Percentiles rank a stretch among this genome's conserved stretches.
These are phyloP conservation scores for Mortierella sp. DNA, from an alignment of 371 early-diverging fungal genomes.

Conservation along the genomic window DNA sequence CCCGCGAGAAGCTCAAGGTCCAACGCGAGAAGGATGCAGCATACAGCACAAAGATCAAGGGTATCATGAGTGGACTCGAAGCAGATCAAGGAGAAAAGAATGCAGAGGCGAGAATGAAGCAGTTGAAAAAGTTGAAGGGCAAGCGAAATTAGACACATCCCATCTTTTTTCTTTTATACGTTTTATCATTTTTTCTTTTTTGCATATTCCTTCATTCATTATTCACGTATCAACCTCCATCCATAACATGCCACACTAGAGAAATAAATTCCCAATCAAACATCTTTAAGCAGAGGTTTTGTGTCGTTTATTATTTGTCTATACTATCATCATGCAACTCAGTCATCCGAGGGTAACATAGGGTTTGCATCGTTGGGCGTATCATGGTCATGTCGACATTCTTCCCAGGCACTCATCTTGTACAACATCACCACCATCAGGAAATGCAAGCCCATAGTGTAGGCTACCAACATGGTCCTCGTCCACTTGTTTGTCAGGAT, in stretches of 20 bases:
- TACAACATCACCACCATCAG: slow-evolving; percentile 82
- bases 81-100: slow-evolving; percentile 86
- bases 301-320: background rate
- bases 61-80: slow-evolving; percentile 84
- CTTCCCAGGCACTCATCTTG: slow-evolving; percentile 74
- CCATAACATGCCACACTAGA: slow-evolving; percentile 4
- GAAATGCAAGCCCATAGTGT: slow-evolving; percentile 80
- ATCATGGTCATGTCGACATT: slow-evolving; percentile 78
- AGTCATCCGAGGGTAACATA: slow-evolving; percentile 40
- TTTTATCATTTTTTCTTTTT: slow-evolving; percentile 1
- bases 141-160: slow-evolving; percentile 41
- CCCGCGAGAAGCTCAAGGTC: slow-evolving; percentile 76
- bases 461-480: slow-evolving; percentile 77
- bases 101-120: slow-evolving; percentile 71
- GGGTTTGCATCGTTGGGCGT: slow-evolving; percentile 58
- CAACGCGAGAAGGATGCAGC: slow-evolving; percentile 82
- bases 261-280: background rate
- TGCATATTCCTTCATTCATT: background rate
- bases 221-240: background rate
- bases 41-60: slow-evolving; percentile 91
- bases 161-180: background rate
- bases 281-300: background rate
- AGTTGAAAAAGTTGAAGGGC: slow-evolving; percentile 57
- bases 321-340: background rate
- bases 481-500: slow-evolving; percentile 83